Base-by-base conservation (phyloP, 83 land plant genomes). In the Picea mariana region DNA sequence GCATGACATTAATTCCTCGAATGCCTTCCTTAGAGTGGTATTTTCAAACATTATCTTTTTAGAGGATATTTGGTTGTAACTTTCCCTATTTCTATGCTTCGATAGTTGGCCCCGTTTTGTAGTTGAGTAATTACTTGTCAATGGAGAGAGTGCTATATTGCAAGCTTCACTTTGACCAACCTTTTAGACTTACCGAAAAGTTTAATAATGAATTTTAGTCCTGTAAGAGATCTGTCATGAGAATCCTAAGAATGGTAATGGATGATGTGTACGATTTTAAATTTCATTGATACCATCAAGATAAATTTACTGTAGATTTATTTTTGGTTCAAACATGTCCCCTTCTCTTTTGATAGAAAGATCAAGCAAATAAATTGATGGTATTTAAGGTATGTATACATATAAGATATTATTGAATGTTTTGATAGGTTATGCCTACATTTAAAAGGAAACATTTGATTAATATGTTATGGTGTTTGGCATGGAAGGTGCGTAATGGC, bases 151-250 rank as follows among this genome's bases (percentile, higher is more conserved):
- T 92, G 58, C 87, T 90, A 16, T 92, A 92, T 47, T 92, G 94
- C 90, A 91, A 91, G 78, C 84, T 90, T 66, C 95, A 93, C 82
- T 93, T 93, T 68, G 95, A 93, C 65, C 95, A 93, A 58, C 92
- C 91, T 67, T 93, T 91, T 82, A 93, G 89, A 87, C 87, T 89
- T 72, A 85, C 88, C 42, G 91, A 93, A 17, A 91, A 85, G 83
- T 93, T 89, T 77, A 87, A 84, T 82, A 91, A 89, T 84, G 91
- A 90, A 55, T 91, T 93, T 69, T 88, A 91, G 16, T 65, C 89
- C 62, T 27, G 88, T 87, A 67, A 78, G 85, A 72, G 44, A 44
- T 79, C 55, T 52, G 9, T 42, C 40, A 7, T 27, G 3, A 44
- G 3, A 8, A 34, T 55, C 20, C 18, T 40, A 65, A 21, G 23